phyloP scores from a whole-genome alignment of 345 rosid species.

The Trapa bicornis region DNA sequence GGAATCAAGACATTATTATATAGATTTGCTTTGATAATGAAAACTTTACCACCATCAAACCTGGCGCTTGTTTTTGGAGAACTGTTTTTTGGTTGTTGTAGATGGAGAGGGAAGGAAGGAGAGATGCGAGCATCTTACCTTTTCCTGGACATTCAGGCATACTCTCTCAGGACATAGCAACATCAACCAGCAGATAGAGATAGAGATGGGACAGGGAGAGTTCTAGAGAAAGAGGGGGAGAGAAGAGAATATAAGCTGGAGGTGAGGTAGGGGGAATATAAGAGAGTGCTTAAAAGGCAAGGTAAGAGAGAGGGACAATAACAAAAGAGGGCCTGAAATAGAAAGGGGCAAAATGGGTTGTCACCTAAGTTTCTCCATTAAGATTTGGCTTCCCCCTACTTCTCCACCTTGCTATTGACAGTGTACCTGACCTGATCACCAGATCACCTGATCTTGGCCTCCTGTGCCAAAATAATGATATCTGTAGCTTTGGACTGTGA shows the following conservation, averaged over 20 bases:
- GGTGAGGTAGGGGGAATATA: slow-evolving; percentile 3
- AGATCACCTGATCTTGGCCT: too few species aligned
- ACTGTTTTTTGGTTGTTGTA: background rate
- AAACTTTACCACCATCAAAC: background rate
- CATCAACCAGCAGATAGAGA: background rate
- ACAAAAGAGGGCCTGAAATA: slow-evolving; percentile 10
- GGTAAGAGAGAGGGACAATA: slow-evolving; percentile 20
- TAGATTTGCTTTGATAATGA: too few species aligned
- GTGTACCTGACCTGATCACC: too few species aligned
- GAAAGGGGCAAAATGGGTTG: slow-evolving; percentile 13
- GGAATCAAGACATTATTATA: background rate
- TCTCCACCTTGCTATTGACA: background rate
- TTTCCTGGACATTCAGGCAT: slow-evolving; percentile 98
- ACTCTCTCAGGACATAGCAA: slow-evolving; percentile 30
- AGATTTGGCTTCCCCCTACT: slow-evolving; percentile 3
- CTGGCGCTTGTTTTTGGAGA: background rate
- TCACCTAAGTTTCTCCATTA: slow-evolving; percentile 1
- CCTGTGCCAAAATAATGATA: too few species aligned
- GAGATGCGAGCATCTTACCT: slow-evolving; percentile 38
- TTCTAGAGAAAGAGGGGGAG: slow-evolving; percentile 13
- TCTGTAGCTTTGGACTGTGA: background rate
- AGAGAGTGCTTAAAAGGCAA: slow-evolving; percentile 72
- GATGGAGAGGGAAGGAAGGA: slow-evolving; percentile 3
- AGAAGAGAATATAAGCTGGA: slow-evolving; percentile 17
- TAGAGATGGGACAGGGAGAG: slow-evolving; percentile 9